phyloP scores from a whole-genome alignment of 2,329 filamentous ascomycete genomes.

The Xylaria sp. region DNA sequence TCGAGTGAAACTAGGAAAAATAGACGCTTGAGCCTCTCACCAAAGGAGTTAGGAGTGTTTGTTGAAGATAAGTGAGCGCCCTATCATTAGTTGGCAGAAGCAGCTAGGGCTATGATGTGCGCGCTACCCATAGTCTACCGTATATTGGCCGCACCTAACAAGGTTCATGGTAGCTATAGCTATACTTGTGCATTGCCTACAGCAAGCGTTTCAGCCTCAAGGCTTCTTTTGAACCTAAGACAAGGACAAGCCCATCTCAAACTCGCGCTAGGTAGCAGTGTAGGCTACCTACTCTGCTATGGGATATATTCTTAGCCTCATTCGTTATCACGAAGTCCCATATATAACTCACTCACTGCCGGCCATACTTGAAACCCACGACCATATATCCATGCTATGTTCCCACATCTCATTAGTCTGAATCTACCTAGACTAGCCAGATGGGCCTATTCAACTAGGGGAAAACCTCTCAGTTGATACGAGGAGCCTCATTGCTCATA shows the following conservation, averaged over 20 bases:
- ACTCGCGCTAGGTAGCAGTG: not conserved
- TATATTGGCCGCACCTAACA: not conserved
- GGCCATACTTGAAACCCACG: slow-evolving; percentile 4
- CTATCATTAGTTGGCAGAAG: slow-evolving; percentile 27
- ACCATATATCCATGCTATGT: slow-evolving; percentile 1
- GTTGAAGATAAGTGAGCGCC: slow-evolving; percentile 28
- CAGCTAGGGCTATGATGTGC: slow-evolving; percentile 1
- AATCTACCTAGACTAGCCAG: slow-evolving; percentile 3
- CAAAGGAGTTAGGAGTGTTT: slow-evolving; percentile 4
- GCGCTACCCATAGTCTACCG: not conserved
- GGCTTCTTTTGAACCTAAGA: not conserved
- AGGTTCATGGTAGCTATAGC: not conserved
- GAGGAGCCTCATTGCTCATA: slow-evolving; percentile 9
- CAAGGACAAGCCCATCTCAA: slow-evolving; percentile 4
- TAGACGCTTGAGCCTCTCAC: slow-evolving; percentile 11
- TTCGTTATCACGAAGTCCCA: not conserved
- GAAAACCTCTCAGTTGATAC: slow-evolving; percentile 8
- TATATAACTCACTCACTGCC: slow-evolving; percentile 8
- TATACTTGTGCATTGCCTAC: not conserved
- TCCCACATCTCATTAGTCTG: not conserved
- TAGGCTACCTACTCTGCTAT: not conserved
- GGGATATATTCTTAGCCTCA: not conserved
- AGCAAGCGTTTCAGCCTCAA: not conserved
- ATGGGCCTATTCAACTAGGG: not conserved
- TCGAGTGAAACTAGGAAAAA: not conserved